Conservation (phyloP, 2,329 filamentous ascomycete genomes). For the Calonectria ilicicola region DNA sequence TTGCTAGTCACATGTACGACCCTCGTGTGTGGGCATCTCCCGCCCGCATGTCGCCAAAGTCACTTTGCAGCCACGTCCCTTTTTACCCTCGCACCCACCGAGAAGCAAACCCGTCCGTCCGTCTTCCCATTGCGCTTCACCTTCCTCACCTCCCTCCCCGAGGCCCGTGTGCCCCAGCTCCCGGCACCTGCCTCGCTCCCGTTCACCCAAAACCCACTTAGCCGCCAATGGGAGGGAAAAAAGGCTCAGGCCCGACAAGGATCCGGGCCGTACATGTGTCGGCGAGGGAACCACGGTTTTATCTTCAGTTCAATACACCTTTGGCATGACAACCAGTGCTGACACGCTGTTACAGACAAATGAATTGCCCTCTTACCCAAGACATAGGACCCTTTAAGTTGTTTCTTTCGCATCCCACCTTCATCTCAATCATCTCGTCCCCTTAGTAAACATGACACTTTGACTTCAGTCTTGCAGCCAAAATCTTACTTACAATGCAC, state of each 20-base stretch:
- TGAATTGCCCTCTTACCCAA: not conserved
- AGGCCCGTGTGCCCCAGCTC: slow-evolving; percentile 10
- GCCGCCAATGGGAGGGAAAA: not conserved
- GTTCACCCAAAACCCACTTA: slow-evolving; percentile 1
- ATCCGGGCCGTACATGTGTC: slow-evolving; percentile 16
- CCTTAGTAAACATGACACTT: not conserved
- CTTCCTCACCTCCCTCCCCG: not conserved
- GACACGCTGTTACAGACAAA: slow-evolving; percentile 16
- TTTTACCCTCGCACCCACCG: not conserved
- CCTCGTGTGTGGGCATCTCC: not conserved
- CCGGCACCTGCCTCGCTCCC: not conserved
- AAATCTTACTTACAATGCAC: no score
- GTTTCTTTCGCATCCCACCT: not conserved
- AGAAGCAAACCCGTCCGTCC: not conserved
- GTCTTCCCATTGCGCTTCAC: not conserved
- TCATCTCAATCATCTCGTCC: not conserved
- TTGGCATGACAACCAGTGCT: slow-evolving; percentile 24
- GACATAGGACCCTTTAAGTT: not conserved
- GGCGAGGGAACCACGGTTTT: slow-evolving; percentile 20
- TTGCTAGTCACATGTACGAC: not conserved
- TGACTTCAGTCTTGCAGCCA: not conserved
- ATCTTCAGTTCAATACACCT: slow-evolving; percentile 10
- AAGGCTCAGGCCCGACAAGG: slow-evolving; percentile 6
- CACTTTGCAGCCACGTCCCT: not conserved
- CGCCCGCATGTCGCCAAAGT: not conserved